Conservation (phyloP, 2,329 filamentous ascomycete genomes). For the Gaeumannomyces tritici region DNA sequence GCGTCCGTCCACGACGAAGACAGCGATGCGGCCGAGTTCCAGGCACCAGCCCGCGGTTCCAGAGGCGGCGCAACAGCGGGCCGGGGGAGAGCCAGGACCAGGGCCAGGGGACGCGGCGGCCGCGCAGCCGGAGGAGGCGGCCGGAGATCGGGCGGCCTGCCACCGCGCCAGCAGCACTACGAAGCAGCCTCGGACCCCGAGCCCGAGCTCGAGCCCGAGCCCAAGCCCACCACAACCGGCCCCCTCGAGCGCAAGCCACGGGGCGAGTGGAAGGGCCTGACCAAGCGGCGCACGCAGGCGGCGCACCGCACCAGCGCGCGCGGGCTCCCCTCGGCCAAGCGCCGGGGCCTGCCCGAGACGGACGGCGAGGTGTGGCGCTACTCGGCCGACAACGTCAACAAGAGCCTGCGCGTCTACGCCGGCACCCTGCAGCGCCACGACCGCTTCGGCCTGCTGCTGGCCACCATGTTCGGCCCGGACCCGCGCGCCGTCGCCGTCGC, state of each 20-base stretch:
- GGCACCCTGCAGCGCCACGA: slow-evolving; percentile 26
- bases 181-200: neutral
- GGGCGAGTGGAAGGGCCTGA: neutral
- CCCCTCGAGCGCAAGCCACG: neutral
- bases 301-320: neutral
- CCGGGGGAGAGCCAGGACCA: neutral
- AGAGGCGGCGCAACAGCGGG: neutral
- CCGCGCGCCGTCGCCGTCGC: slow-evolving; percentile 22
- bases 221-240: too few relatives aligned
- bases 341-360: neutral
- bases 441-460: slow-evolving; percentile 22
- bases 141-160: neutral
- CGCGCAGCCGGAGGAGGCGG: neutral
- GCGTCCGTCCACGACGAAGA: neutral
- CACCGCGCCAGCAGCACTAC: neutral
- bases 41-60: too few relatives aligned
- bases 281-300: neutral
- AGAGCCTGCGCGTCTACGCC: slow-evolving; percentile 20
- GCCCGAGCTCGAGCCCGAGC: neutral
- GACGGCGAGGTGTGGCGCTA: slow-evolving; percentile 4
- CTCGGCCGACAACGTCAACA: slow-evolving; percentile 3
- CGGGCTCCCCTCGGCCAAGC: neutral
- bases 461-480: slow-evolving; percentile 32
- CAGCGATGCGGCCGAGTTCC: neutral
- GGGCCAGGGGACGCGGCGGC: neutral